These are phyloP conservation scores for Diaporthe amygdali DNA, from an alignment of 2,329 filamentous ascomycete genomes.

Conservation along the genomic window DNA sequence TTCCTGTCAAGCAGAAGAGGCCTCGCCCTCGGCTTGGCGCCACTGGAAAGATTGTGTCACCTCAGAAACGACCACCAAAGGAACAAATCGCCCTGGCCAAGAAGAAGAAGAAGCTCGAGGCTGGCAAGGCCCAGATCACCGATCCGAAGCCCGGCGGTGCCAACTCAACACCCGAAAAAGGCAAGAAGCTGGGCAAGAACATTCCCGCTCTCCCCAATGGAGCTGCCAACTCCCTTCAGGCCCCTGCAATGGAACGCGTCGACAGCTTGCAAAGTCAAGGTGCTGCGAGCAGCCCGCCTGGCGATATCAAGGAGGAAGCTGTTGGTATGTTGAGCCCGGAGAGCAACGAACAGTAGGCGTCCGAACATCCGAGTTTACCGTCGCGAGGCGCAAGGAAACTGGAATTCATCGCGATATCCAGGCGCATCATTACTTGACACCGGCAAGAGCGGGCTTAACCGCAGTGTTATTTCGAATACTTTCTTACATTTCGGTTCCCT, in stretches of 20 bases:
- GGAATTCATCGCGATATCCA: neutral
- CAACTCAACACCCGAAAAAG: conserved; percentile 41
- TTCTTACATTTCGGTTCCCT: neutral
- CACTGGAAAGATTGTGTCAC: conserved; percentile 85
- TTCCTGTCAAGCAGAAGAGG: conserved; percentile 89
- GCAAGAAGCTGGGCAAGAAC: conserved; percentile 57
- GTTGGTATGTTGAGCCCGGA: conserved; percentile 86
- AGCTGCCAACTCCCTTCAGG: conserved; percentile 44
- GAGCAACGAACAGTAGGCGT: conserved; percentile 62
- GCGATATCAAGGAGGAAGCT: conserved; percentile 61
- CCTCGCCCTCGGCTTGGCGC: conserved; percentile 69
- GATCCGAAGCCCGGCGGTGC: conserved; percentile 43
- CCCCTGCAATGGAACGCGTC: conserved; percentile 61
- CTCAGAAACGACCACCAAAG: conserved; percentile 80
- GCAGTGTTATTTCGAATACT: neutral
- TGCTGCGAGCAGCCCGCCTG: conserved; percentile 67
- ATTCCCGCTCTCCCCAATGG: conserved; percentile 41
- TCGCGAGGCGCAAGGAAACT: neutral
- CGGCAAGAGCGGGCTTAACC: neutral
- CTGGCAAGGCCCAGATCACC: conserved; percentile 54
- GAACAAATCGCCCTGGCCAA: conserved; percentile 85
- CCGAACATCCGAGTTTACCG: neutral
- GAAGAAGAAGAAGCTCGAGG: conserved; percentile 82
- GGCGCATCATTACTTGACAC: neutral
- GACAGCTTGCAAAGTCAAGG: conserved; percentile 63